Conservation (phyloP, 148 eudicot species). For the Simmondsia chinensis region DNA sequence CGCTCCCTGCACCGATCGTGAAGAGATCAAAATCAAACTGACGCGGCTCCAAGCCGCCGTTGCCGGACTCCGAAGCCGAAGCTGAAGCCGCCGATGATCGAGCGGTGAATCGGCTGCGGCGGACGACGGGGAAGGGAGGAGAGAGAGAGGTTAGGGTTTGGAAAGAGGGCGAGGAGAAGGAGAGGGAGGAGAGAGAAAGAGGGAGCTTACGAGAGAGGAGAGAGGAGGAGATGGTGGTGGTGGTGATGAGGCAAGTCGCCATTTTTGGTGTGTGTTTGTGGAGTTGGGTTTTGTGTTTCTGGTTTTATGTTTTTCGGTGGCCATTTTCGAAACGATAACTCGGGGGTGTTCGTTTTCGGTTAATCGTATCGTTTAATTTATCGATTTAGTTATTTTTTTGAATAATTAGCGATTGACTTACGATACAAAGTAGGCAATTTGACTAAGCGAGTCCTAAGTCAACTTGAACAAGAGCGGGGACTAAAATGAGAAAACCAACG, state of each 20-base stretch:
- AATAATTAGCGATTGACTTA: too few relatives aligned
- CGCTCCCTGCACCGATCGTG: conserved; percentile 94
- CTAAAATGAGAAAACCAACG: too few relatives aligned
- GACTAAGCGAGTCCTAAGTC: too few relatives aligned
- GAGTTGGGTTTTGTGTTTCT: background rate
- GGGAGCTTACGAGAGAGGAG: conserved; percentile 9
- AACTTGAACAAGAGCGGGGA: too few relatives aligned
- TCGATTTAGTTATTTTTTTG: background rate
- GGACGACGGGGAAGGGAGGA: conserved; percentile 10
- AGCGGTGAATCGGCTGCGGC: conserved; percentile 29
- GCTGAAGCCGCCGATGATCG: too few relatives aligned
- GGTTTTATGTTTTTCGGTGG: too few relatives aligned
- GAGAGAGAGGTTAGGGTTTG: conserved; percentile 14
- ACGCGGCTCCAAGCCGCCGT: conserved; percentile 37
- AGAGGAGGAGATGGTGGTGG: conserved; percentile 21
- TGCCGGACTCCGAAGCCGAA: conserved; percentile 31
- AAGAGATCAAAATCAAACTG: conserved; percentile 76
- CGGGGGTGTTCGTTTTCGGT: background rate
- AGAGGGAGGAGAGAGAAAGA: conserved; percentile 14
- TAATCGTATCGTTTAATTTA: background rate
- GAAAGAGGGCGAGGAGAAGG: background rate
- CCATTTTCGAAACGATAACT: background rate
- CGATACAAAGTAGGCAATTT: too few relatives aligned
- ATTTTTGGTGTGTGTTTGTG: conserved; percentile 9
- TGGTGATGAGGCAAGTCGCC: conserved; percentile 39